Conservation (phyloP, 495 filamentous ascomycete species). For the Penicillium diatomitis region DNA sequence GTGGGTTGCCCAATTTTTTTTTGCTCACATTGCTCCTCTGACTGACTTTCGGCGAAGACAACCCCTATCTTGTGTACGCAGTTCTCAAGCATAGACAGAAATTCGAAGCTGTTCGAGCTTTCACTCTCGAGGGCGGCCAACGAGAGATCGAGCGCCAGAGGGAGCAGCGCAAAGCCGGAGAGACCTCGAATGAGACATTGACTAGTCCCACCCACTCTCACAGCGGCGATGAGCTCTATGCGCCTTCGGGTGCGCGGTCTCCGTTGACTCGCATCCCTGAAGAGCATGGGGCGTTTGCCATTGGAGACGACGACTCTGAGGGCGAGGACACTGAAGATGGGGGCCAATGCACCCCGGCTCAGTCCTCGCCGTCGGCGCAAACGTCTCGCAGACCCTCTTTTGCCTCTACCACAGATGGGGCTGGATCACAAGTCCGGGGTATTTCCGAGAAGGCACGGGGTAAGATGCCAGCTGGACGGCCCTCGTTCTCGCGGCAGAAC, state of each 20-base stretch:
- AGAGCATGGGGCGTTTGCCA: slow-evolving; percentile 69
- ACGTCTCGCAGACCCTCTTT: slow-evolving; percentile 64
- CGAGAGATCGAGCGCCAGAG: slow-evolving; percentile 82
- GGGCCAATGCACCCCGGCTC: slow-evolving; percentile 54
- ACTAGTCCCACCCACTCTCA: slow-evolving; percentile 35
- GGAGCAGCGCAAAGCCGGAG: slow-evolving; percentile 62
- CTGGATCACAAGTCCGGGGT: slow-evolving; percentile 74
- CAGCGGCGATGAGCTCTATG: slow-evolving; percentile 65
- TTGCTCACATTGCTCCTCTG: too few relatives aligned
- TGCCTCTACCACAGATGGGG: slow-evolving; percentile 66
- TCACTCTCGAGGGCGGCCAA: slow-evolving; percentile 92
- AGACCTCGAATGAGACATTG: slow-evolving; percentile 19
- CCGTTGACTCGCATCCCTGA: slow-evolving; percentile 74
- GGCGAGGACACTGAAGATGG: slow-evolving; percentile 47
- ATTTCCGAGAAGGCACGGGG: slow-evolving; percentile 98
- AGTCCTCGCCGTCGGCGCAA: slow-evolving; percentile 61
- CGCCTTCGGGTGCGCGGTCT: slow-evolving; percentile 51
- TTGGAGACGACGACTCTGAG: slow-evolving; percentile 82
- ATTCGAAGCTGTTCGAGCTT: slow-evolving; percentile 81
- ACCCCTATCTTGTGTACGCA: slow-evolving; percentile 72
- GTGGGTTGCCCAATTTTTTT: slow-evolving; percentile 36
- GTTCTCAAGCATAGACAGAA: slow-evolving; percentile 71
- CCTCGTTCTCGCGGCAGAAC: slow-evolving; percentile 82
- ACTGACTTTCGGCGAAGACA: slow-evolving; percentile 42
- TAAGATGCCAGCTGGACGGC: slow-evolving; percentile 85